Evolutionary conservation across 2,329 filamentous ascomycete genomes (phyloP).

Genomic region (Didymosphaeria variabile): DNA sequence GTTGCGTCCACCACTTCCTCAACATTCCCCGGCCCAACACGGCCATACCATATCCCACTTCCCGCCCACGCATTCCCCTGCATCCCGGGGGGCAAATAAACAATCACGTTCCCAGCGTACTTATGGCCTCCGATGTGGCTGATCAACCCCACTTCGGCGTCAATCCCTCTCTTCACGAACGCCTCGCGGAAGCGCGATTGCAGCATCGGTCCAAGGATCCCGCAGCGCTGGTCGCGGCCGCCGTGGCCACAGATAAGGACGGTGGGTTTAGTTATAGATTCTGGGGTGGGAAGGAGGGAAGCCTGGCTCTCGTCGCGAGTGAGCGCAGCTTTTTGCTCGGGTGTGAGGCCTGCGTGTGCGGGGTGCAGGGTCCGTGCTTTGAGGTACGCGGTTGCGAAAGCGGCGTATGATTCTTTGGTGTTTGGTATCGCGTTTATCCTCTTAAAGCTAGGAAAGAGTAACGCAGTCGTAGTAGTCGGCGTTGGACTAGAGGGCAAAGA

Average conservation of each 20-base stretch:
- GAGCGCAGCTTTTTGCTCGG: constrained; percentile 57
- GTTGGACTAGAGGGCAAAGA: constrained; percentile 68
- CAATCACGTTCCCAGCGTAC: constrained; percentile 83
- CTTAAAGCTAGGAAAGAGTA: constrained; percentile 84
- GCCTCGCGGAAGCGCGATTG: constrained; percentile 73
- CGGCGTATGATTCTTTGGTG: constrained; percentile 63
- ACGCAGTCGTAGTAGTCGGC: constrained; percentile 57
- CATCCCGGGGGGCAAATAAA: constrained; percentile 73
- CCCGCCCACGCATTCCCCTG: constrained; percentile 68
- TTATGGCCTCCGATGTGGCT: constrained; percentile 88
- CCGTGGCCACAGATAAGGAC: constrained; percentile 91
- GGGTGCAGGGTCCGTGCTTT: constrained; percentile 70
- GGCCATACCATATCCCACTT: constrained; percentile 82
- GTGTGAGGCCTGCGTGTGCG: constrained; percentile 66
- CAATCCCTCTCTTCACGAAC: constrained; percentile 60
- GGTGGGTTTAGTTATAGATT: constrained; percentile 41
- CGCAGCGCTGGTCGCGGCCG: constrained; percentile 82
- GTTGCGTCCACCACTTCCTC: constrained; percentile 80
- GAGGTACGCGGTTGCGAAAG: constrained; percentile 71
- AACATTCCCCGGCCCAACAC: constrained; percentile 78
- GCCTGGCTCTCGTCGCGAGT: constrained; percentile 60
- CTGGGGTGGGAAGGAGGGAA: constrained; percentile 62
- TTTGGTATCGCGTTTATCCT: constrained; percentile 77
- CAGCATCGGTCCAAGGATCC: constrained; percentile 78
- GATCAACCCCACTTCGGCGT: constrained; percentile 72